Evolutionary conservation across 1,139 yeast species (phyloP).

Genomic region (Candida neerlandica): DNA sequence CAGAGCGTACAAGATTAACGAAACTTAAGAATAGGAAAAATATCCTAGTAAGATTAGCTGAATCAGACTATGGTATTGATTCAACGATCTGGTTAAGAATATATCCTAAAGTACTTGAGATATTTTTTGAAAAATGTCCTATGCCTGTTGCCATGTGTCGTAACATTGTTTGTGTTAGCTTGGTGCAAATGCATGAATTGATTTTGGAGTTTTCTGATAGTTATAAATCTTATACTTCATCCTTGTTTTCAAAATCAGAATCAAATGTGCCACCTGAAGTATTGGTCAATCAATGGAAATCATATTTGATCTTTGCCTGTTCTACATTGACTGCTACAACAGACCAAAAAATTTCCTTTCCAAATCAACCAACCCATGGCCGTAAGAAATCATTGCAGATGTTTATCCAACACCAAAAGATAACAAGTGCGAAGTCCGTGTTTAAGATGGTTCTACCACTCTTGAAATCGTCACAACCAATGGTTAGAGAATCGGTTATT

Average conservation of each 20-base stretch:
- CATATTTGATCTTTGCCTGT: slow-evolving; percentile 88
- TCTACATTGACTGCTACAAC: slow-evolving; percentile 87
- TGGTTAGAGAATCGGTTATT: slow-evolving; percentile 82
- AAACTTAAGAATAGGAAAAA: slow-evolving; percentile 67
- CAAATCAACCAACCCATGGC: slow-evolving; percentile 62
- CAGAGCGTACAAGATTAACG: slow-evolving; percentile 73
- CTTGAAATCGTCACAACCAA: slow-evolving; percentile 67
- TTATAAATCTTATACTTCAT: slow-evolving; percentile 42
- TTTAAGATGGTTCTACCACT: slow-evolving; percentile 87
- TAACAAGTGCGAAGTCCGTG: slow-evolving; percentile 89
- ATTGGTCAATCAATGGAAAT: slow-evolving; percentile 83
- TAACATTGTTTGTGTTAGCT: slow-evolving; percentile 84
- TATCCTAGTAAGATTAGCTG: slow-evolving; percentile 73
- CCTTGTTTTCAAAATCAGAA: slow-evolving; percentile 36
- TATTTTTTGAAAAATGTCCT: slow-evolving; percentile 82
- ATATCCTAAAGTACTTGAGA: slow-evolving; percentile 73
- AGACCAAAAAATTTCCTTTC: slow-evolving; percentile 72
- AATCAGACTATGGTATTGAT: slow-evolving; percentile 92
- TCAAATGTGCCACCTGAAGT: slow-evolving; percentile 62
- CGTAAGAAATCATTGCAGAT: slow-evolving; percentile 76
- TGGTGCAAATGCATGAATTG: slow-evolving; percentile 87
- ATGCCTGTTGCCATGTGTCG: slow-evolving; percentile 93
- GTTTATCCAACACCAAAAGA: slow-evolving; percentile 85
- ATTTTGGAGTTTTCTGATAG: slow-evolving; percentile 65
- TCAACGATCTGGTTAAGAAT: slow-evolving; percentile 92